Evolutionary conservation across 345 rosid genomes (phyloP), one percentile per base, ranked within the genome.

Genomic region (Gossypium rotundifolium): DNA sequence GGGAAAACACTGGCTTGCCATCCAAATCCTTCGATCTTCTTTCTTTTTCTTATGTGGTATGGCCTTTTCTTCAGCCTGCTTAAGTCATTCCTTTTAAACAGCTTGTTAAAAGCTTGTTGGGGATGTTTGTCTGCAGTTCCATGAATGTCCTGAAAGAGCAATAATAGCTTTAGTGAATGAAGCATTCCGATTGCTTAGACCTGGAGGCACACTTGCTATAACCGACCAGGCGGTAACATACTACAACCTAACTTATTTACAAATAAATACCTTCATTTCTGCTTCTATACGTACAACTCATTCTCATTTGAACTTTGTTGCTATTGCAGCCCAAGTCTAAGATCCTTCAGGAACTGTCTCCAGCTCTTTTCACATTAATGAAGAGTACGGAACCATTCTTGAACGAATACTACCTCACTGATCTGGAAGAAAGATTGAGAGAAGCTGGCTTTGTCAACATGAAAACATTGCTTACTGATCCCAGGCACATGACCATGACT

Each of bases 341-440:
- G 86, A 84, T 79, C 61, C 64, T 87, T 82, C 93, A 89, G 91
- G 88, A 84, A 66, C 45, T 89, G 71, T 77, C 93, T 58, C 89
- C 91, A 2, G 89, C 83, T 44, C 82, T 87, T 74, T 84, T 89
- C 69, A 84, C 88, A 22, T 74, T 85, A 62, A 23, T 87, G 82
- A 87, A 83, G 86, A 89, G 89, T 78, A 87, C 93, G 0, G 89
- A 89, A 44, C 93, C 93, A 63, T 86, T 75, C 76, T 61, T 89
- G 8, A 85, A 89, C 10, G 91, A 87, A 68, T 87, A 84, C 75
- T 84, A 70, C 72, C 83, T 81, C 20, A 81, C 88, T 64, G 85
- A 87, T 77, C 76, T 89, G 52, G 88, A 87, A 70, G 87, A 81
- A 72, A 78, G 82, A 57, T 44, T 84, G 53, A 83, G 66, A 79